These are phyloP conservation scores for Kregervanrija pseudodelftensis DNA, from an alignment of 805 yeast species.

Conservation along the genomic window DNA sequence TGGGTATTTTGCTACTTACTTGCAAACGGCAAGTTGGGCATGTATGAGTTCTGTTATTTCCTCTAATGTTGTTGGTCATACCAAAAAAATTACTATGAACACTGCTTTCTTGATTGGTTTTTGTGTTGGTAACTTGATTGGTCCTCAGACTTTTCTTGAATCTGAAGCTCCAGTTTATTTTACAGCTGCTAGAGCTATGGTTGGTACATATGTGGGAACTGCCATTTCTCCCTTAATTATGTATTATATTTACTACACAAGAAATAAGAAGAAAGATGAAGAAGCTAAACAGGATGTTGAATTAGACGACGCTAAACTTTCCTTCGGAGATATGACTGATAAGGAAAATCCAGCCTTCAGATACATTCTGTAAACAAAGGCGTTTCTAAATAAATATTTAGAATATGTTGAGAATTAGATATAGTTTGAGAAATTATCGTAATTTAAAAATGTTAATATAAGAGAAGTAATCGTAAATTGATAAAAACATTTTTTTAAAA, in stretches of 20 bases:
- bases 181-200: conserved; percentile 34
- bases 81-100: conserved; percentile 40
- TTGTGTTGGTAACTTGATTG: conserved; percentile 47
- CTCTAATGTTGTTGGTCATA: conserved; percentile 36
- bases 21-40: too few relatives aligned
- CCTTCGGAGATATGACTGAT: conserved; percentile 23
- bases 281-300: conserved; percentile 12
- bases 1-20: too few relatives aligned
- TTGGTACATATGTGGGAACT: conserved; percentile 22
- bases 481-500: too few relatives aligned
- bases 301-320: conserved; percentile 17
- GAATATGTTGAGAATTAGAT: too few relatives aligned
- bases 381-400: too few relatives aligned
- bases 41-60: neutral
- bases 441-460: too few relatives aligned
- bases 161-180: conserved; percentile 38
- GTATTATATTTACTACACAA: conserved; percentile 30
- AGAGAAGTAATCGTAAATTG: too few relatives aligned
- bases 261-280: conserved; percentile 26
- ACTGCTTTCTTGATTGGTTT: conserved; percentile 37
- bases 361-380: conserved; percentile 6
- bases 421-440: too few relatives aligned
- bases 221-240: conserved; percentile 22
- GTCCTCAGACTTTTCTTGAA: conserved; percentile 41
- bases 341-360: conserved; percentile 22